These are phyloP conservation scores for Mrakia blollopis DNA, from an alignment of 768 basidiomycete species.

Conservation along the genomic window DNA sequence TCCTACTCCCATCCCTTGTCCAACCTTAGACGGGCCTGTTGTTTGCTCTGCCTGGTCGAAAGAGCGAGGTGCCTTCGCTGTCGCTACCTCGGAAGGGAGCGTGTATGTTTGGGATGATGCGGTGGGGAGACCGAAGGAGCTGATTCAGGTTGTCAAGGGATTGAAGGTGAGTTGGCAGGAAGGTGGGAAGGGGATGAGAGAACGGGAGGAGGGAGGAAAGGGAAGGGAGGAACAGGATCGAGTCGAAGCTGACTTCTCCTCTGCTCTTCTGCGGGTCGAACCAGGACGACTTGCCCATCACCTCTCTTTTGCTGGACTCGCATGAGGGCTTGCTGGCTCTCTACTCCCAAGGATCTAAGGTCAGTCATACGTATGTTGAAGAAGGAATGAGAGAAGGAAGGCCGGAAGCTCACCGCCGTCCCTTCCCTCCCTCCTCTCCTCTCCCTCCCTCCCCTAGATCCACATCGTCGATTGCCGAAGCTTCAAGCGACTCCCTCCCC, in stretches of 20 bases:
- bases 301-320: background rate
- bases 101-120: background rate
- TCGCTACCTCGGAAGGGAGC: background rate
- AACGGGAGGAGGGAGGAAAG: background rate
- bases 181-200: background rate
- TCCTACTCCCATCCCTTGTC: background rate
- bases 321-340: background rate
- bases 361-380: background rate
- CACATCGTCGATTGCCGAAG: background rate
- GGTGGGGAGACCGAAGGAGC: background rate
- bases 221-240: too few species aligned
- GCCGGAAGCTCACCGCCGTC: too few species aligned
- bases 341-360: background rate
- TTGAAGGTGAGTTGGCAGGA: slow-evolving; percentile 1
- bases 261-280: too few species aligned
- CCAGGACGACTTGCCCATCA: background rate
- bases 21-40: background rate
- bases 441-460: background rate
- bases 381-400: too few species aligned
- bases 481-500: background rate
- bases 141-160: background rate
- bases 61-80: background rate
- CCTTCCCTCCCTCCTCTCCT: background rate
- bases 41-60: background rate
- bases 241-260: background rate